These are phyloP conservation scores for Aspergillus carlsbadensis DNA, from an alignment of 495 filamentous ascomycete species.

Conservation along the genomic window DNA sequence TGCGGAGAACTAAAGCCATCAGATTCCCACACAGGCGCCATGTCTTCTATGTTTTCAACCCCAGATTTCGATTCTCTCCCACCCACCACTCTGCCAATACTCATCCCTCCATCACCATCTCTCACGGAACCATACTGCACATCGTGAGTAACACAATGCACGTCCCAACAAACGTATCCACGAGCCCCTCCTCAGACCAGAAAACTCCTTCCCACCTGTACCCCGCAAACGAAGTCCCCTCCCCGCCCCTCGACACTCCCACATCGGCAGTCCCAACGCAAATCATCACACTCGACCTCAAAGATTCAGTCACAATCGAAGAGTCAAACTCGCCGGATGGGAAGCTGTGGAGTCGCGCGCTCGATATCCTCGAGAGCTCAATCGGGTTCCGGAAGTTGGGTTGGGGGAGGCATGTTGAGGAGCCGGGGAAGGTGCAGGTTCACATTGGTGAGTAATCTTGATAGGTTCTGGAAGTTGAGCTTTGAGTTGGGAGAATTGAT, in stretches of 20 bases:
- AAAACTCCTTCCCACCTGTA: neutral
- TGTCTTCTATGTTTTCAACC: no score
- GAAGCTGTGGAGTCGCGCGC: constrained; percentile 20
- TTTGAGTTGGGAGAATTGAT: no score
- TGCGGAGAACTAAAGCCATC: neutral
- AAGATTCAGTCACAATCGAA: constrained; percentile 20
- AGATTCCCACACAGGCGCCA: neutral
- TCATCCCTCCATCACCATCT: no score
- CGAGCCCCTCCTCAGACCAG: neutral
- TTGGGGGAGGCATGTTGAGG: constrained; percentile 26
- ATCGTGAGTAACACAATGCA: no score
- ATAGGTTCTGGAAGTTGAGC: no score
- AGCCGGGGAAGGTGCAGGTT: constrained; percentile 19
- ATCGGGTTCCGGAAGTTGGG: constrained; percentile 20
- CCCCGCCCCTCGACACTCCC: neutral
- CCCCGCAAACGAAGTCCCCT: neutral
- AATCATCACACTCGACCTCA: constrained; percentile 28
- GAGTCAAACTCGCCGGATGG: constrained; percentile 15
- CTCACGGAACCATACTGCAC: no score
- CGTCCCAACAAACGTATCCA: no score
- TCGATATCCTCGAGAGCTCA: constrained; percentile 20
- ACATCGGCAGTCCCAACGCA: constrained; percentile 26
- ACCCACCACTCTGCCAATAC: no score
- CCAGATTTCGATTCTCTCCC: no score
- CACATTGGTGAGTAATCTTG: no score